Percentiles rank a stretch among this genome's conserved stretches.
These are phyloP conservation scores for Choiromyces venosus DNA, from an alignment of 495 filamentous ascomycete genomes.

Conservation along the genomic window DNA sequence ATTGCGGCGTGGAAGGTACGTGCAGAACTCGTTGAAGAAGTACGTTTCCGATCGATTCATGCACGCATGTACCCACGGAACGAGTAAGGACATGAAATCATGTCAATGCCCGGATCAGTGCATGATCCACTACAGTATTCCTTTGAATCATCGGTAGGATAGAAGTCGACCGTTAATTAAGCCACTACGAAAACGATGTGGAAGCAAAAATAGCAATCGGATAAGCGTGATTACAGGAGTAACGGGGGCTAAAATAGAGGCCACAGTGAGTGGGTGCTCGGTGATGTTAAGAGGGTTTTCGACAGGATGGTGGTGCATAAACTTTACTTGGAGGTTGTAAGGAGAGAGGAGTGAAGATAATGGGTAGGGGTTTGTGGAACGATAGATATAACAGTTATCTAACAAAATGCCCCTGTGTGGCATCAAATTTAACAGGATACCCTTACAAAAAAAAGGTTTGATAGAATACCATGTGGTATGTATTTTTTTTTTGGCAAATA, in stretches of 20 bases:
- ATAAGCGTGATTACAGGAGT: too few relatives aligned
- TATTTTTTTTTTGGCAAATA: too few relatives aligned
- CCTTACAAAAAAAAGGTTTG: too few relatives aligned
- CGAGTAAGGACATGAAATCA: background rate
- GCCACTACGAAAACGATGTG: too few relatives aligned
- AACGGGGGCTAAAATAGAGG: background rate
- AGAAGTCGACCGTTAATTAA: background rate
- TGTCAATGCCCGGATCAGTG: background rate
- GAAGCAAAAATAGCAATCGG: too few relatives aligned
- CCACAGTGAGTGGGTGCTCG: background rate
- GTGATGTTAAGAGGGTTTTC: background rate
- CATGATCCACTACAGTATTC: background rate
- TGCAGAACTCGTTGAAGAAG: background rate
- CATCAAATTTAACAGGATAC: too few relatives aligned
- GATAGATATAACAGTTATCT: too few relatives aligned
- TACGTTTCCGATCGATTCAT: background rate
- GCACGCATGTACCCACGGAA: background rate
- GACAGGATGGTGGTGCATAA: too few relatives aligned
- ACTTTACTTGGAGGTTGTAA: background rate
- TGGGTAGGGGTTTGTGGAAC: background rate
- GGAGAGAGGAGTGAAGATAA: background rate
- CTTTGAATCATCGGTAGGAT: background rate
- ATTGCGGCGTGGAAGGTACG: background rate
- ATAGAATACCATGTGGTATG: too few relatives aligned
- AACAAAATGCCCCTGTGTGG: too few relatives aligned